Evolutionary conservation across 306 rosid genomes (phyloP).

Genomic region (Ochetophila trinervis): DNA sequence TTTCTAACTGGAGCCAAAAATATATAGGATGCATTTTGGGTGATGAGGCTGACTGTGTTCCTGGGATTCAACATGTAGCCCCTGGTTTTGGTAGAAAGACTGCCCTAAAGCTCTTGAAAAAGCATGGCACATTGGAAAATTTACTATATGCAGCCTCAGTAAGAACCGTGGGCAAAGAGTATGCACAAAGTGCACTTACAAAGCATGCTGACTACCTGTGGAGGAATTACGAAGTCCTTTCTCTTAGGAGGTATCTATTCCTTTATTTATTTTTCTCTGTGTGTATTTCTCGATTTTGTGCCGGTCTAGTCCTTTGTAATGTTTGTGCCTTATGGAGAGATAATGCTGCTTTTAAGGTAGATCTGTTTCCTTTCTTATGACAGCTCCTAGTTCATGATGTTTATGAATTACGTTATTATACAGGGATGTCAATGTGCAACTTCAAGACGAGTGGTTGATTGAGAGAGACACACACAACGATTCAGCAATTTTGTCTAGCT

Average conservation of each 20-base stretch:
- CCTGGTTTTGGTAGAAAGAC: conserved; percentile 94
- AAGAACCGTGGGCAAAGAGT: conserved; percentile 82
- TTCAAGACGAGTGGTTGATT: conserved; percentile 71
- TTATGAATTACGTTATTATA: conserved; percentile 22
- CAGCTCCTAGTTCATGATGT: conserved; percentile 17
- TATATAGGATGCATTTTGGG: conserved; percentile 78
- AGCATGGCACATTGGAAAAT: conserved; percentile 81
- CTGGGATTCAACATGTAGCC: conserved; percentile 84
- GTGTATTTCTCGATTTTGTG: background rate
- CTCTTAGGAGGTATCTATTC: conserved; percentile 60
- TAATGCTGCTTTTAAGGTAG: conserved; percentile 6
- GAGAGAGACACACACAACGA: conserved; percentile 64
- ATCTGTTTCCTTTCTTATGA: background rate
- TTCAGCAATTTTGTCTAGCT: conserved; percentile 40
- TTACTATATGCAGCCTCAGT: conserved; percentile 68
- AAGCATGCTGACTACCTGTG: conserved; percentile 69
- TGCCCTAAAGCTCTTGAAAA: conserved; percentile 79
- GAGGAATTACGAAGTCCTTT: conserved; percentile 71
- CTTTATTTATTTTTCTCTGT: conserved; percentile 8
- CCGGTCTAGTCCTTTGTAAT: background rate
- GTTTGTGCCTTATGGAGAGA: conserved; percentile 10
- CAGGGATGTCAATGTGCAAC: conserved; percentile 73
- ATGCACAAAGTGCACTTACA: conserved; percentile 85
- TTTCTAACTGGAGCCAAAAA: conserved; percentile 12
- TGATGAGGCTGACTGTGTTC: conserved; percentile 88